phyloP scores from a whole-genome alignment of 495 filamentous ascomycete species.

The Aspergillus sparsus region DNA sequence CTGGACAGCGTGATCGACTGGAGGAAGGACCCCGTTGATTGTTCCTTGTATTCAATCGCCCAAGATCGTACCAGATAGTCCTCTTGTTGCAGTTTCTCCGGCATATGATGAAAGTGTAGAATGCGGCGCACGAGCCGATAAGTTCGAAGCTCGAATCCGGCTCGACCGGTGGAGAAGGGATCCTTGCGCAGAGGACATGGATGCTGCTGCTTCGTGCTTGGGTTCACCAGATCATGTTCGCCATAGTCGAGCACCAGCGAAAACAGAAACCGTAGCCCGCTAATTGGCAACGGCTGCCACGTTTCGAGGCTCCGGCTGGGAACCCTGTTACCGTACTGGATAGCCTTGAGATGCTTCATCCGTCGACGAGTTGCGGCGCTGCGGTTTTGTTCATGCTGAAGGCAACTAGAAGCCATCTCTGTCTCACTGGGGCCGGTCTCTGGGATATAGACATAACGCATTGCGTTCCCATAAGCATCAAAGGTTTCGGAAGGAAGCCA shows the following conservation, averaged over 20 bases:
- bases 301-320: conserved; percentile 6
- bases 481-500: conserved; percentile 5
- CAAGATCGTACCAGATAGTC: conserved; percentile 4
- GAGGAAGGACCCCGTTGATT: too few relatives aligned
- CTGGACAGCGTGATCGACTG: neutral
- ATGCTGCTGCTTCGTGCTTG: neutral
- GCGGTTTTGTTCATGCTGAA: too few relatives aligned
- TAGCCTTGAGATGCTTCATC: too few relatives aligned
- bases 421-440: conserved; percentile 2
- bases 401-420: neutral
- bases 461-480: conserved; percentile 2
- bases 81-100: neutral
- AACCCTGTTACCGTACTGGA: neutral
- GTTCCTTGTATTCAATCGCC: neutral
- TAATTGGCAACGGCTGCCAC: neutral
- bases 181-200: neutral
- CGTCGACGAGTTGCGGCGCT: too few relatives aligned
- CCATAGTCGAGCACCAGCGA: conserved; percentile 9
- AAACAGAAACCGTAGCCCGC: conserved; percentile 2
- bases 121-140: conserved; percentile 14
- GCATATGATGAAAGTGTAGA: conserved; percentile 13
- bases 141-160: conserved; percentile 12
- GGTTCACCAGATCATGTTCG: neutral
- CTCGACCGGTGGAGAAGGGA: conserved; percentile 1
- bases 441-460: neutral